Evolutionary conservation across 2,329 filamentous ascomycete genomes (phyloP).

Genomic region (Daldinia sp.): DNA sequence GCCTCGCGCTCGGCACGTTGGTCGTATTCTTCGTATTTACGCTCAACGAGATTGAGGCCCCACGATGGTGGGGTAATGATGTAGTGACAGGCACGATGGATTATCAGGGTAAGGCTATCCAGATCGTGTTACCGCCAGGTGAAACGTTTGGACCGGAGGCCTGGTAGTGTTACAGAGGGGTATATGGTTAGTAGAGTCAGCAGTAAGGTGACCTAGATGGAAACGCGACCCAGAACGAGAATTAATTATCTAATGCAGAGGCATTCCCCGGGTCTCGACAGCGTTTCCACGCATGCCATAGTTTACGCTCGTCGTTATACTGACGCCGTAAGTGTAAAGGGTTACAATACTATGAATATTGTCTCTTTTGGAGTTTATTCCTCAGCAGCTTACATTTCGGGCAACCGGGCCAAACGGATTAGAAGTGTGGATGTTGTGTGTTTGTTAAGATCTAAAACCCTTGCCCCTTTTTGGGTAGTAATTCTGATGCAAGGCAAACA

Average conservation of each 20-base stretch:
- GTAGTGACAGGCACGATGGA: constrained; percentile 69
- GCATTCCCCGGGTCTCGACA: neutral
- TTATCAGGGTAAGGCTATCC: constrained; percentile 65
- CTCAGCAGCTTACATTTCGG: constrained; percentile 14
- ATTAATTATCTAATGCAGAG: neutral
- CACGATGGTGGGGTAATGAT: constrained; percentile 74
- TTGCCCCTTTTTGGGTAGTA: too few relatives aligned
- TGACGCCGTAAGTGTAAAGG: constrained; percentile 2
- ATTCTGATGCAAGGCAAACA: too few relatives aligned
- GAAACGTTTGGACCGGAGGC: constrained; percentile 67
- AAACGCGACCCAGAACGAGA: neutral
- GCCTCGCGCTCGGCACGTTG: constrained; percentile 71
- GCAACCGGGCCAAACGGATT: neutral
- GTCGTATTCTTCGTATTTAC: constrained; percentile 76
- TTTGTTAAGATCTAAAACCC: too few relatives aligned
- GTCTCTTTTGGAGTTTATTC: constrained; percentile 15
- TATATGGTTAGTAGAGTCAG: neutral
- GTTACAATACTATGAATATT: constrained; percentile 5
- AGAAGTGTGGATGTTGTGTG: too few relatives aligned
- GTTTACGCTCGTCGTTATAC: neutral
- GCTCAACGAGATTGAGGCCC: constrained; percentile 67
- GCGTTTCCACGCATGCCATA: constrained; percentile 7
- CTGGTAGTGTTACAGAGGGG: constrained; percentile 54
- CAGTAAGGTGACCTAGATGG: neutral
- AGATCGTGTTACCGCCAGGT: constrained; percentile 59